These are phyloP conservation scores for Tetracentron sinense DNA, from an alignment of 164 flowering plant genomes.

Conservation along the genomic window DNA sequence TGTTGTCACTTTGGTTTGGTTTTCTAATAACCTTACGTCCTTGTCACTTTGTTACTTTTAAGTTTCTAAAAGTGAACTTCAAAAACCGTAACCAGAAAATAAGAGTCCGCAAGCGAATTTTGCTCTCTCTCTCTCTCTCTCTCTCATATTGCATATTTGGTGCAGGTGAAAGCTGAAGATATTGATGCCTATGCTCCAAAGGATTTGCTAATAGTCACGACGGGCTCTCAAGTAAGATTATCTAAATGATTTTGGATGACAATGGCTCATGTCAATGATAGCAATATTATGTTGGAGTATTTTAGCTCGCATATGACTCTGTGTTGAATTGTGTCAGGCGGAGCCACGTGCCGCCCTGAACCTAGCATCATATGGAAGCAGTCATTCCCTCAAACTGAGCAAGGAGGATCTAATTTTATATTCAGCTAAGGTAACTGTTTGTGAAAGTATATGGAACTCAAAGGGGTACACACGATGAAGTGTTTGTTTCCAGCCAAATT, in stretches of 20 bases:
- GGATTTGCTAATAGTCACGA: conserved; percentile 92
- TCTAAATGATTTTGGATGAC: conserved; percentile 1
- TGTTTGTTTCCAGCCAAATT: neutral
- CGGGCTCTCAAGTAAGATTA: conserved; percentile 94
- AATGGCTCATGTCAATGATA: neutral
- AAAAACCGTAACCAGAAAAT: too few relatives aligned
- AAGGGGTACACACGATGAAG: neutral
- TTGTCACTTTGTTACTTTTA: too few relatives aligned
- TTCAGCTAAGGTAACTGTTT: conserved; percentile 83
- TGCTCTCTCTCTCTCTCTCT: neutral
- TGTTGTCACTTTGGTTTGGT: too few relatives aligned
- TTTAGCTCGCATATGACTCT: conserved; percentile 25
- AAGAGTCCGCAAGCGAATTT: too few relatives aligned
- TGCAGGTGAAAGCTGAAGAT: conserved; percentile 93
- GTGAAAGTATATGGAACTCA: neutral
- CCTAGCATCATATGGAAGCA: conserved; percentile 94
- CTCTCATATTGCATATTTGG: neutral
- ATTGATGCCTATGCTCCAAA: conserved; percentile 93
- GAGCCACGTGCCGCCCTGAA: conserved; percentile 98
- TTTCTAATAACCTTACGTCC: too few relatives aligned
- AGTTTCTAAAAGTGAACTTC: too few relatives aligned
- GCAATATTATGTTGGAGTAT: neutral
- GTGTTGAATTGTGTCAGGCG: conserved; percentile 68
- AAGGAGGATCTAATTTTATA: conserved; percentile 91
- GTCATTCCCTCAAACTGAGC: conserved; percentile 80